Evolutionary conservation across 176 grass and related monocot species (phyloP).

Genomic region (Cenchrus purpureus): DNA sequence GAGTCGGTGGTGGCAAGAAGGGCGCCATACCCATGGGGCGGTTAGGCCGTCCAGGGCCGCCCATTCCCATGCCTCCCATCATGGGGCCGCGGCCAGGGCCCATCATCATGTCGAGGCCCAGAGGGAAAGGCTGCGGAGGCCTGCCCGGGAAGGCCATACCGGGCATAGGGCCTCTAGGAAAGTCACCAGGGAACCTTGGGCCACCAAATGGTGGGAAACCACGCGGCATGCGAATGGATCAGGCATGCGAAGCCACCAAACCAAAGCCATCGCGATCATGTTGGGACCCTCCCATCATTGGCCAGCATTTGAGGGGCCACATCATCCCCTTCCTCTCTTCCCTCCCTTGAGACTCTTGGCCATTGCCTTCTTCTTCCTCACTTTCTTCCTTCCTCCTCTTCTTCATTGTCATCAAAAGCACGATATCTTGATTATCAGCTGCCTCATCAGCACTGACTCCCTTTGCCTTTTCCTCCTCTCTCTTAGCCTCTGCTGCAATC

Average conservation of each 20-base stretch:
- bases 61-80: constrained; percentile 87
- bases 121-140: constrained; percentile 71
- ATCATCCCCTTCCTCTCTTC: constrained; percentile 71
- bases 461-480: constrained; percentile 93
- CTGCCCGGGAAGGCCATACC: constrained; percentile 83
- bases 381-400: constrained; percentile 99
- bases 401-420: constrained; percentile 93
- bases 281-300: constrained; percentile 68
- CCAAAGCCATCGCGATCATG: constrained; percentile 90
- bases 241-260: constrained; percentile 78
- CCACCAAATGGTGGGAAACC: constrained; percentile 81
- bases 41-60: constrained; percentile 63
- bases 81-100: constrained; percentile 68
- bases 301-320: constrained; percentile 91
- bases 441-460: constrained; percentile 65
- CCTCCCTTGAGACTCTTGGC: constrained; percentile 68
- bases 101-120: constrained; percentile 89
- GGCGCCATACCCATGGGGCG: constrained; percentile 78
- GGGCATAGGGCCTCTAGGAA: constrained; percentile 65
- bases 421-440: constrained; percentile 91
- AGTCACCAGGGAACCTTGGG: constrained; percentile 77
- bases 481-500: constrained; percentile 76
- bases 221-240: constrained; percentile 79
- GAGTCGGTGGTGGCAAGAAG: constrained; percentile 55
- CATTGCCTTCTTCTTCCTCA: constrained; percentile 74